phyloP scores from a whole-genome alignment of 768 basidiomycete genomes.

The Kwoniella sp. region DNA sequence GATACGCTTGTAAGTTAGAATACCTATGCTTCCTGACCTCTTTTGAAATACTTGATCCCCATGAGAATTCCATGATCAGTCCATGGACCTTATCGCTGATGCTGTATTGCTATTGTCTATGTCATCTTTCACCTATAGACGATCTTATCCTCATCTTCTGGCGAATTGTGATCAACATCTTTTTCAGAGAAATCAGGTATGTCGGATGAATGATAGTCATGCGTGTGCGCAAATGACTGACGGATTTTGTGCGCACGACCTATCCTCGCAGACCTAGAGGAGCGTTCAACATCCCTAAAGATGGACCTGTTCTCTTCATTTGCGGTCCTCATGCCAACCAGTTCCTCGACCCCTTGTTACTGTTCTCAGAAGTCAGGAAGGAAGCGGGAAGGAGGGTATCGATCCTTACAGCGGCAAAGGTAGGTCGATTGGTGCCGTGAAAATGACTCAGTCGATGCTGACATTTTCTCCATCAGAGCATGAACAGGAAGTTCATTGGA shows the following conservation, averaged over 20 bases:
- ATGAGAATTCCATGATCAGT: conserved; percentile 17
- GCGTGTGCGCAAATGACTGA: too few species aligned
- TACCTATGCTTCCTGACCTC: neutral
- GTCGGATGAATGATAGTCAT: too few species aligned
- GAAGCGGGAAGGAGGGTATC: conserved; percentile 79
- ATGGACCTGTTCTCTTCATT: conserved; percentile 90
- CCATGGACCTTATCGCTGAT: conserved; percentile 13
- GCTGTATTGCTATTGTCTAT: neutral
- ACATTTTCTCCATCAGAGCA: conserved; percentile 60
- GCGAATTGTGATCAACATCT: conserved; percentile 80
- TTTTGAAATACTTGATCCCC: conserved; percentile 3
- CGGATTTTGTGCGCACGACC: neutral
- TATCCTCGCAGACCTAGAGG: conserved; percentile 68
- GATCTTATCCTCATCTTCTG: conserved; percentile 81
- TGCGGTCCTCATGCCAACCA: conserved; percentile 90
- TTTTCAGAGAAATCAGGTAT: conserved; percentile 83
- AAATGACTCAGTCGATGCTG: neutral
- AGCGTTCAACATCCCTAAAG: conserved; percentile 87
- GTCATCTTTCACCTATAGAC: conserved; percentile 58
- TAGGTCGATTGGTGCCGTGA: conserved; percentile 20
- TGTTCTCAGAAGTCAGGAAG: conserved; percentile 80
- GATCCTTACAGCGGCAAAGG: conserved; percentile 82
- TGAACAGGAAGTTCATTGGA: conserved; percentile 77
- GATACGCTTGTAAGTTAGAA: conserved; percentile 34
- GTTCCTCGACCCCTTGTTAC: conserved; percentile 88